phyloP scores from a whole-genome alignment of 371 early-diverging fungal species.

The Mycotypha africana region DNA sequence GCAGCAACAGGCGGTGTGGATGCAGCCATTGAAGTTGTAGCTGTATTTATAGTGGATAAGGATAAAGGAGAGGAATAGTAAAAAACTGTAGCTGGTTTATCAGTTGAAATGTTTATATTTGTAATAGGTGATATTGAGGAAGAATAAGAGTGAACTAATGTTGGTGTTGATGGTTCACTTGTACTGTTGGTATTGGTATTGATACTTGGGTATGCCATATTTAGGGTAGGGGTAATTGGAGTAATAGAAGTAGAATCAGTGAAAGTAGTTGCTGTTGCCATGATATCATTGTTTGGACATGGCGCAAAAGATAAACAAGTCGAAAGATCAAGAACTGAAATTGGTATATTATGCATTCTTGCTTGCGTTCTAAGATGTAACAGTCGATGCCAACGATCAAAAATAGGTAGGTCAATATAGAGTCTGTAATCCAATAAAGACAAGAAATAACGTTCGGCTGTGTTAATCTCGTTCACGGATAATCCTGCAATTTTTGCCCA shows the following conservation, averaged over 20 bases:
- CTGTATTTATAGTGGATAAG: too few relatives aligned
- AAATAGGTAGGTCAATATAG: constrained; percentile 58
- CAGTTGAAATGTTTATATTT: too few relatives aligned
- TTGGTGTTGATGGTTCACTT: neutral
- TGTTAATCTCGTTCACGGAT: constrained; percentile 66
- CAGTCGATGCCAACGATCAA: constrained; percentile 40
- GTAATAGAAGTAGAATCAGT: neutral
- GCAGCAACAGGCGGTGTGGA: too few relatives aligned
- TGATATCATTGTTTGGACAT: neutral
- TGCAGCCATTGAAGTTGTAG: too few relatives aligned
- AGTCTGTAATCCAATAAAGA: constrained; percentile 67
- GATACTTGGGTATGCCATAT: too few relatives aligned
- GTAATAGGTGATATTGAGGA: neutral
- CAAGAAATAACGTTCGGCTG: constrained; percentile 71
- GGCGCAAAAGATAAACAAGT: constrained; percentile 9
- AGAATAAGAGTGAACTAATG: neutral
- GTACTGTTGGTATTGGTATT: too few relatives aligned
- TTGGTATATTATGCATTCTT: constrained; percentile 16
- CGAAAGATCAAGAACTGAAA: constrained; percentile 12
- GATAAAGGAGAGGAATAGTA: too few relatives aligned
- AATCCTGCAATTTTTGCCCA: constrained; percentile 79
- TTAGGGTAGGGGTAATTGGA: neutral
- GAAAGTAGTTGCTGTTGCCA: too few relatives aligned
- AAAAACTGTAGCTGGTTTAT: too few relatives aligned
- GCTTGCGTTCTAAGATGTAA: constrained; percentile 28